A percentile compares a stretch with the other conserved stretches of the same genome.
Evolutionary conservation across 345 rosid genomes (phyloP).

Genomic region (Diplotaxis tenuifolia): DNA sequence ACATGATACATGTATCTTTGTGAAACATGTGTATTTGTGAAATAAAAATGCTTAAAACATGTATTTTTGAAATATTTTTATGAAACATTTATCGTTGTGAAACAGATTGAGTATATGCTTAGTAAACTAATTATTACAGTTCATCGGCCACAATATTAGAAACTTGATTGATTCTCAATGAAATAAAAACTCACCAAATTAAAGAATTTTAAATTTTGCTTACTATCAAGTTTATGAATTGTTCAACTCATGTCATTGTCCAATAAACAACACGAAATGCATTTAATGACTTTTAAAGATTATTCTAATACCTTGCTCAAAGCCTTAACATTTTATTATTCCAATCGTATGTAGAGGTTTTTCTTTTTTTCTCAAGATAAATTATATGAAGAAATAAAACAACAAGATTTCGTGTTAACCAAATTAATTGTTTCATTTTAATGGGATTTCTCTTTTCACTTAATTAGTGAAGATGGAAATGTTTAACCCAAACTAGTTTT

Average conservation of each 20-base stretch:
- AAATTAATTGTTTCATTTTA: neutral
- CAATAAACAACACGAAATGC: neutral
- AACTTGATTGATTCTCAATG: neutral
- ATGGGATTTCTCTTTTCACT: too few relatives aligned
- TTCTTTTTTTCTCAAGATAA: neutral
- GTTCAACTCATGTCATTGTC: neutral
- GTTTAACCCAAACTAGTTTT: too few relatives aligned
- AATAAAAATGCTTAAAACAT: too few relatives aligned
- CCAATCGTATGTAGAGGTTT: slow-evolving; percentile 12
- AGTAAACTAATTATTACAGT: neutral
- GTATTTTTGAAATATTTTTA: too few relatives aligned
- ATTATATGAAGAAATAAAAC: neutral
- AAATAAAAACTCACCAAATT: neutral
- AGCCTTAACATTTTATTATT: slow-evolving; percentile 15
- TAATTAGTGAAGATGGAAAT: too few relatives aligned
- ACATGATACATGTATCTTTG: too few relatives aligned
- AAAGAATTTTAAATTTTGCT: neutral
- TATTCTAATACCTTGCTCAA: slow-evolving; percentile 36
- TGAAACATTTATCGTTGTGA: too few relatives aligned
- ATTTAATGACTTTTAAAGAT: slow-evolving; percentile 4
- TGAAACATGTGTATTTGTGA: too few relatives aligned
- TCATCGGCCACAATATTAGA: neutral
- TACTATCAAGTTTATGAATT: neutral
- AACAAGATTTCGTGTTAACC: neutral
- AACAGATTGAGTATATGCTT: neutral